phyloP scores from a whole-genome alignment of 2,329 filamentous ascomycete species.

The Neofusicoccum kwambonambiense region DNA sequence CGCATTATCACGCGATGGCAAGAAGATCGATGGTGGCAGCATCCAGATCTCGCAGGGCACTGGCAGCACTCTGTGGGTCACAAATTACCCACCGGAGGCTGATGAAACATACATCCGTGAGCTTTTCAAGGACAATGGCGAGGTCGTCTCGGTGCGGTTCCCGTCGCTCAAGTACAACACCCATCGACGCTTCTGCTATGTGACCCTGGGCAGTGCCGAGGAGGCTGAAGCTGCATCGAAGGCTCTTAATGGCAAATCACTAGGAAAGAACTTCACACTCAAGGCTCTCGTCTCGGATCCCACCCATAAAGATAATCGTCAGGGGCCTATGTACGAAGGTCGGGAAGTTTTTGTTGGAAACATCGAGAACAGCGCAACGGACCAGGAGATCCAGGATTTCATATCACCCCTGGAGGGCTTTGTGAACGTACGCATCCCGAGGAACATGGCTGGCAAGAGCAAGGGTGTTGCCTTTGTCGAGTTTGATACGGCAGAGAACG shows the following conservation, averaged over 20 bases:
- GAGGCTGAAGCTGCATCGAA: slow-evolving; percentile 56
- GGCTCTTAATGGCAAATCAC: slow-evolving; percentile 65
- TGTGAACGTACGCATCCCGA: slow-evolving; percentile 69
- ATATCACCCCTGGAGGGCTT: slow-evolving; percentile 65
- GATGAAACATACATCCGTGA: slow-evolving; percentile 67
- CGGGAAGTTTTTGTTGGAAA: slow-evolving; percentile 86
- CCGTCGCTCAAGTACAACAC: slow-evolving; percentile 88
- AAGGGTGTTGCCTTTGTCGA: slow-evolving; percentile 80
- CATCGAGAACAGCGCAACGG: slow-evolving; percentile 74
- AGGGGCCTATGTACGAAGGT: slow-evolving; percentile 79
- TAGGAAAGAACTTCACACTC: slow-evolving; percentile 69
- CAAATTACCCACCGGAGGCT: slow-evolving; percentile 80
- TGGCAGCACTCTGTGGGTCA: slow-evolving; percentile 80
- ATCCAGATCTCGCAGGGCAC: slow-evolving; percentile 74
- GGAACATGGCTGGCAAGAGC: slow-evolving; percentile 64
- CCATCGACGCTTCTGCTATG: slow-evolving; percentile 89
- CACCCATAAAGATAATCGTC: slow-evolving; percentile 70
- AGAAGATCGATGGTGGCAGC: slow-evolving; percentile 70
- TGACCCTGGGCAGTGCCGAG: slow-evolving; percentile 70
- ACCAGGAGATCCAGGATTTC: slow-evolving; percentile 66
- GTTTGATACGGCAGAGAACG: slow-evolving; percentile 57
- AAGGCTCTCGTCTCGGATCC: slow-evolving; percentile 84
- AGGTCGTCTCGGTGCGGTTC: slow-evolving; percentile 82
- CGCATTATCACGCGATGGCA: slow-evolving; percentile 77
- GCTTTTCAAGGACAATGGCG: slow-evolving; percentile 68